Base-by-base conservation (phyloP, 2,329 filamentous ascomycete species). In the Alternaria gansuensis region DNA sequence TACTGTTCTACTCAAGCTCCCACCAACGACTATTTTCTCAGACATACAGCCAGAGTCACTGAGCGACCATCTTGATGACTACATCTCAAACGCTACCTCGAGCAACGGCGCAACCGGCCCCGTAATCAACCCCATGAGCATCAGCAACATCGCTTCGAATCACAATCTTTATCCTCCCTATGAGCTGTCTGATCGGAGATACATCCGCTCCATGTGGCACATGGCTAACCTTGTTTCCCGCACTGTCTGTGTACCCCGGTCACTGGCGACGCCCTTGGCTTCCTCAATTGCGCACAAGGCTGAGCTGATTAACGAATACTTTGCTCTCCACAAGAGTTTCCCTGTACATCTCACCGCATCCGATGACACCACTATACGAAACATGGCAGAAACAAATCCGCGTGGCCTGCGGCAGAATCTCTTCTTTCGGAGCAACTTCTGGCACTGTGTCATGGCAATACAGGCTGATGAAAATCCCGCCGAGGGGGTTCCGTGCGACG, bases 341-440 rank as follows among this genome's bases (percentile, higher is more conserved):
- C 90, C 91, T 0, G 81, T 88, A 44, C 81, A 87, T 1, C 90
- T 93, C 61, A 88, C 90, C 3, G 88, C 84, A 3, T 90, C 89
- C 79, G 86, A 91, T 67, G 80, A 84, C 4, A 83, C 84, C 3
- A 84, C 84, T 23, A 83, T 92, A 37, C 80, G 83, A 7, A 79
- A 82, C 14, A 80, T 89, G 49, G 84, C 86, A 1, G 78, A 67
- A n/a, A 83, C 78, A 2, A 88, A 90, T 69, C 88, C 88, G 60
- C 84, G 91, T 6, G 83, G 88, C 1, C 86, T 91, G 14, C 82
- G 90, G 0, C 91, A 94, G 76, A 92, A 90, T 17, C 78, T 94
- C 5, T 93, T 92, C 71, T 80, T 93, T 29, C 90, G 88, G n/a
- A 90, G 87, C 75, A 93, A 93, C 71, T 93, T 92, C 78, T 91